Base-by-base conservation (phyloP, 768 basidiomycete genomes). In the Russula sp. region DNA sequence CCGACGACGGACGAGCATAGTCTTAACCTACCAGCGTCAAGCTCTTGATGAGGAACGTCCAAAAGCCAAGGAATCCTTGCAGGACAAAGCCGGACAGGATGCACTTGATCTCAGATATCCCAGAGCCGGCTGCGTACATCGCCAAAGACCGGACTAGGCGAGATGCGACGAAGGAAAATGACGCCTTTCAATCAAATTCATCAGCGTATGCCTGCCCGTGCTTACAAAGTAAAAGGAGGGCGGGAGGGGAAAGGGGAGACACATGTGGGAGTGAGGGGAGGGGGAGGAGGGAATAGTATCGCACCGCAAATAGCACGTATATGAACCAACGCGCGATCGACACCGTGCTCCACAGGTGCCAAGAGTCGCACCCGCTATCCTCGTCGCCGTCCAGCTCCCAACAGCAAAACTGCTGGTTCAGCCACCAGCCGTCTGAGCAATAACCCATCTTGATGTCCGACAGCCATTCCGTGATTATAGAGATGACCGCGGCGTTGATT, bases 21-120 rank as follows among this genome's bases (percentile, higher is more conserved):
- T 34, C 11, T n/a, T 36, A 22, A 76, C 88, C 66, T 65, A 96
- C 97, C 69, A 99, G 75, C 7, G 95, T 93, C 41, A 99, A 76
- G 70, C 90, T 93, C 77, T 99, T 99, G 73, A 98, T 91, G 63
- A 87, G 79, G 66, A 98, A 88, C 1, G 97, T 98, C 71, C 87
- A 84, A 63, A 88, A 85, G 14, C 93, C 89, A 39, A 98, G 80
- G 73, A 88, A 99, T 0, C 94, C 93, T 72, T 97, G 87, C 90
- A 99, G 98, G 67, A 95, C 81, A 75, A 99, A 99, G 4, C 97
- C 97, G 9, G 91, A 92, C 35, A 99, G 77, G 67, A 98, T 98
- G 71, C 93, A 97, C 70, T 98, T 99, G 74, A 99, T 98, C 74
- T 99, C 97, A 22, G 95, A 93, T 51, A 99, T 98, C 54, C 97